Evolutionary conservation across 495 filamentous ascomycete species (phyloP), one percentile per base, ranked within the genome.

Genomic region (Penicillium egyptiacum): DNA sequence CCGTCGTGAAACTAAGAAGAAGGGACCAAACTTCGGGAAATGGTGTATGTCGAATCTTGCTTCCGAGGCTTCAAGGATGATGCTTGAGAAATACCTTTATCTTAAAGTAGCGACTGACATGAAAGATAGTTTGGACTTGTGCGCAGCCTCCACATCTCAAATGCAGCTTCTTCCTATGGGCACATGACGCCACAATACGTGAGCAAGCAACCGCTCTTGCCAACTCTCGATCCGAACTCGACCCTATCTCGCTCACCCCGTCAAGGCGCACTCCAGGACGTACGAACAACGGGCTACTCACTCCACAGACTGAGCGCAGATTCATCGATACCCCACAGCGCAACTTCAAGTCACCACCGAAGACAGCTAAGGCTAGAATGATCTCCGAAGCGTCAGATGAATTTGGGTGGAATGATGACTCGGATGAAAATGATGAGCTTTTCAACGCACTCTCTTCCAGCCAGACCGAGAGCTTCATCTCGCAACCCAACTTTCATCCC

Each of bases 161-260:
- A 37, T 92, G 89, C 69, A 73, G 76, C 16, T 91, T 91, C 76
- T 92, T 90, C 66, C 70, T 91, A 3, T 92, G 85, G 83, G 76
- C 79, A 26, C 81, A 84, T 26, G 80, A 83, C n/a, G 88, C 88
- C 0, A 70, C 79, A 33, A 57, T 56, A 19, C 78, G 85, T 16
- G 85, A 89, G 62, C 75, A 77, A 60, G 61, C 65, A 12, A 71
- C 74, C 8, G 64, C 85, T 3, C 60, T 81, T 22, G 78, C 73
- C 53, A 86, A 86, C 61, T 78, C 75, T 16, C 72, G 69, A 45
- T 70, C 76, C 0, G 79, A 82, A 54, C 23, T 44, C 2, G 43
- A 66, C 19, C 48, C 60, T 10, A 47, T 51, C 7, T 9, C 45
- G 23, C 46, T 50, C 46, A 65, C 65, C 1, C 64, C 66, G 5